Conservation (phyloP, 2,329 filamentous ascomycete genomes). For the Fusarium cicatricum region DNA sequence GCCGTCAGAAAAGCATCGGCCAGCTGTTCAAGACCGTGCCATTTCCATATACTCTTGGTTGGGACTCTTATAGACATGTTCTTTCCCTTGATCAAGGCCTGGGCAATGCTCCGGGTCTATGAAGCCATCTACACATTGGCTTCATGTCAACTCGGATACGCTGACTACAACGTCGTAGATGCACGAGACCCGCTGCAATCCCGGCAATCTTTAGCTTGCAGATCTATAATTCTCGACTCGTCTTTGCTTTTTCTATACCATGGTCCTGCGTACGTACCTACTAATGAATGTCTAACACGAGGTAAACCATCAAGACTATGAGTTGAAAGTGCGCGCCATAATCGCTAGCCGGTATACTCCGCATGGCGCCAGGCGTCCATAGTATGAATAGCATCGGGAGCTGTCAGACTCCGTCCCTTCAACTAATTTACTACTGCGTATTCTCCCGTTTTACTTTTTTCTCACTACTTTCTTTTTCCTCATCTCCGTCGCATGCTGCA, state of each 20-base stretch:
- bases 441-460: too few species aligned
- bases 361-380: neutral
- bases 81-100: neutral
- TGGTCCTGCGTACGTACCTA: too few species aligned
- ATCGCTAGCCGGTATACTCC: too few species aligned
- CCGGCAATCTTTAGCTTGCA: conserved; percentile 19
- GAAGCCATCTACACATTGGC: neutral
- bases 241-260: conserved; percentile 19
- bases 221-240: conserved; percentile 17
- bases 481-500: neutral
- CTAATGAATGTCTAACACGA: conserved; percentile 9
- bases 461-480: conserved; percentile 24
- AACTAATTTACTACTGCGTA: too few species aligned
- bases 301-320: conserved; percentile 1
- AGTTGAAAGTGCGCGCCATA: too few species aligned
- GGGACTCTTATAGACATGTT: conserved; percentile 7
- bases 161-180: neutral
- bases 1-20: conserved; percentile 34
- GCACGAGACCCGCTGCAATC: conserved; percentile 14
- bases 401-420: conserved; percentile 32
- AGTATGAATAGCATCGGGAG: conserved; percentile 2
- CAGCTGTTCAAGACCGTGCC: conserved; percentile 28
- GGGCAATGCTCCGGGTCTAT: neutral
- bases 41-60: neutral
- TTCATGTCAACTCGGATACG: neutral